Base-by-base conservation (phyloP, 2,329 filamentous ascomycete species). In the Aschersonia sp. region DNA sequence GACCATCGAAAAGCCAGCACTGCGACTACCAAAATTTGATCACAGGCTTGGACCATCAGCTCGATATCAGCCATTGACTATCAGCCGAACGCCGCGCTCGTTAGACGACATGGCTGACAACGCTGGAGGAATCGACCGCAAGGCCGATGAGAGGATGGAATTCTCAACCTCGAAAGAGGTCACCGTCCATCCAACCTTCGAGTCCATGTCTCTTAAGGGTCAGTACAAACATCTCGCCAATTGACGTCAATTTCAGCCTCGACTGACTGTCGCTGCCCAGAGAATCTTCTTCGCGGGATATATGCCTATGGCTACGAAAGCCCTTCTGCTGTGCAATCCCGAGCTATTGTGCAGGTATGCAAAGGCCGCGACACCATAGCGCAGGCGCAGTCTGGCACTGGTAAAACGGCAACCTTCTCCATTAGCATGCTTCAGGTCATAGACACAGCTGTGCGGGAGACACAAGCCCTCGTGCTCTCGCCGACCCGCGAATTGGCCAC, bases 261-360 rank as follows among this genome's bases (percentile, higher is more conserved):
- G 7, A 12, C 35, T 38, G 35, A 38, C 35, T 38, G 7, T 12
- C 12, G 3, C 7, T 38, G 3, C 40, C 9, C 5, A 80, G 91
- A 97, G 67, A 95, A 94, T 61, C 81, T 98, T 38, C 80, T 98
- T 55, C 89, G 92, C 55, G 92, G 92, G 54, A 91, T 98, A 63
- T 98, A 98, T 64, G 92, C 92, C 38, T 98, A 98, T 59, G 92
- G 92, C 54, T 98, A 97, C 69, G 92, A 98, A 65, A 96, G 92
- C 2, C 92, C 92, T 9, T 98, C 92, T 0, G 92, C 92, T 10
- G 91, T 98, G 20, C 92, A 98, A 71, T 96, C 91, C 56, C 87
- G 92, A 62, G 92, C 92, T 47, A 98, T 98, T 61, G 92, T 98
- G 45, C 92, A 97, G 70, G 86, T 98, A 61, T 98, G 92, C 80